These are phyloP conservation scores for Saxophila tyrrhenica DNA, from an alignment of 495 filamentous ascomycete genomes.

Conservation along the genomic window DNA sequence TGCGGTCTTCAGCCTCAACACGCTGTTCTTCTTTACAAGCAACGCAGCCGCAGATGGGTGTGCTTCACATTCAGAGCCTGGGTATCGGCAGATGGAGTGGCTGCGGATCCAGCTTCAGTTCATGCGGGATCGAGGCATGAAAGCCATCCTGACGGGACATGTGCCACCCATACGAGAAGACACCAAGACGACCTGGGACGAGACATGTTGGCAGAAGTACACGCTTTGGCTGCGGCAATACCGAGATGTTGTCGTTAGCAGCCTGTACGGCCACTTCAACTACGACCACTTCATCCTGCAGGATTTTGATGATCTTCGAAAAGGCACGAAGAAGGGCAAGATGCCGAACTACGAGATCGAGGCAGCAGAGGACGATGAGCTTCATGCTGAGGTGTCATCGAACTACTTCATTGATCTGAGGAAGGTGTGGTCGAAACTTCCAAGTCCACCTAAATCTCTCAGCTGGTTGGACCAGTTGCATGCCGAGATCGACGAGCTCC, in stretches of 20 bases:
- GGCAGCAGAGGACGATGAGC: slow-evolving; percentile 35
- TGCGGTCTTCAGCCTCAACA: slow-evolving; percentile 91
- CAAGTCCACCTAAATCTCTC: slow-evolving; percentile 38
- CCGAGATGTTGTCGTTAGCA: slow-evolving; percentile 73
- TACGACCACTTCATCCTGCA: slow-evolving; percentile 95
- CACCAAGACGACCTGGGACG: slow-evolving; percentile 78
- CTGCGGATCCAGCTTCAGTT: slow-evolving; percentile 80
- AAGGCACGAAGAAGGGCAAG: slow-evolving; percentile 36
- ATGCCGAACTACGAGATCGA: slow-evolving; percentile 30
- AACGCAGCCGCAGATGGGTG: slow-evolving; percentile 92
- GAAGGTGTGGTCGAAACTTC: slow-evolving; percentile 62
- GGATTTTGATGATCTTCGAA: slow-evolving; percentile 65
- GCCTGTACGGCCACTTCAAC: slow-evolving; percentile 93
- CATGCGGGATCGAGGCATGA: slow-evolving; percentile 73
- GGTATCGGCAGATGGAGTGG: slow-evolving; percentile 95
- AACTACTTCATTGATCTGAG: slow-evolving; percentile 75
- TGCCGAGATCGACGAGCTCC: slow-evolving; percentile 11
- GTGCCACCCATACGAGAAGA: slow-evolving; percentile 80
- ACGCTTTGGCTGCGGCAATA: slow-evolving; percentile 81
- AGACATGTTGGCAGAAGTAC: slow-evolving; percentile 97
- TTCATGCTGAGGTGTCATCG: slow-evolving; percentile 52
- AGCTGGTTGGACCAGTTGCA: slow-evolving; percentile 26
- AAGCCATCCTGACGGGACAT: slow-evolving; percentile 89
- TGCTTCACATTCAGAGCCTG: slow-evolving; percentile 60
- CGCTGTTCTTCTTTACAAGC: slow-evolving; percentile 86